These are phyloP conservation scores for Lasiosphaeria miniovina DNA, from an alignment of 495 filamentous ascomycete genomes.

Conservation along the genomic window DNA sequence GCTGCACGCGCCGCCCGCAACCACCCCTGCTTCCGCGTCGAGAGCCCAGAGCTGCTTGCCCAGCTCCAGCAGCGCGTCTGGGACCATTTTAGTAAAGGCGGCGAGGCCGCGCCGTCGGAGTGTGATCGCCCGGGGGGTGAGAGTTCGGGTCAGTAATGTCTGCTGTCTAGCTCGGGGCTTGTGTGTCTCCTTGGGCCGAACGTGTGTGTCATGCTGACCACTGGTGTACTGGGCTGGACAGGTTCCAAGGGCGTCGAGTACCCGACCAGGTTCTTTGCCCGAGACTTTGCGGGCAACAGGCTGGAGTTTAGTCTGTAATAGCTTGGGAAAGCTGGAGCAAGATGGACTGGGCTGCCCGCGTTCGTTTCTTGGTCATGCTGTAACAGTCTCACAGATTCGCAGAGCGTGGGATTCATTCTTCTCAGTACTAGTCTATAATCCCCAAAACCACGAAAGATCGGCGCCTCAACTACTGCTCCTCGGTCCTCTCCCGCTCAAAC, in stretches of 20 bases:
- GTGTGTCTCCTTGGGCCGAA: not conserved
- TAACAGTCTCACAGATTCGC: too few species aligned
- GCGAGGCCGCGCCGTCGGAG: slow-evolving; percentile 47
- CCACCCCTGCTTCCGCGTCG: slow-evolving; percentile 59
- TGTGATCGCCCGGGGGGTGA: slow-evolving; percentile 55
- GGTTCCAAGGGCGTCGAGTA: slow-evolving; percentile 56
- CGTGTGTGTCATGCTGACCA: not conserved
- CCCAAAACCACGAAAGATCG: not conserved
- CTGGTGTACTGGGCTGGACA: slow-evolving; percentile 13
- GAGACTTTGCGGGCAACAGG: slow-evolving; percentile 61
- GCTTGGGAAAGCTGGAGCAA: too few species aligned
- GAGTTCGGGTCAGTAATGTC: slow-evolving; percentile 44
- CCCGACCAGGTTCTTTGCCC: slow-evolving; percentile 59
- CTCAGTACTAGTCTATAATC: too few species aligned
- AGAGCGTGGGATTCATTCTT: too few species aligned
- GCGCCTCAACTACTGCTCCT: not conserved
- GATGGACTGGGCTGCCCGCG: too few species aligned
- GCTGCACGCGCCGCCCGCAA: slow-evolving; percentile 31
- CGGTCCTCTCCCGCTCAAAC: slow-evolving; percentile 19
- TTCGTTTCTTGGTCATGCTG: too few species aligned
- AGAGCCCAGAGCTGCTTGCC: slow-evolving; percentile 42
- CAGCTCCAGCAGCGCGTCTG: slow-evolving; percentile 49
- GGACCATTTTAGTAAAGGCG: slow-evolving; percentile 50
- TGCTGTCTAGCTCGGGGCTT: not conserved
- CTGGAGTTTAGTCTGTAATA: slow-evolving; percentile 57